Evolutionary conservation across 1,284 basidiomycete species (phyloP).

Genomic region (Tilletia indica): DNA sequence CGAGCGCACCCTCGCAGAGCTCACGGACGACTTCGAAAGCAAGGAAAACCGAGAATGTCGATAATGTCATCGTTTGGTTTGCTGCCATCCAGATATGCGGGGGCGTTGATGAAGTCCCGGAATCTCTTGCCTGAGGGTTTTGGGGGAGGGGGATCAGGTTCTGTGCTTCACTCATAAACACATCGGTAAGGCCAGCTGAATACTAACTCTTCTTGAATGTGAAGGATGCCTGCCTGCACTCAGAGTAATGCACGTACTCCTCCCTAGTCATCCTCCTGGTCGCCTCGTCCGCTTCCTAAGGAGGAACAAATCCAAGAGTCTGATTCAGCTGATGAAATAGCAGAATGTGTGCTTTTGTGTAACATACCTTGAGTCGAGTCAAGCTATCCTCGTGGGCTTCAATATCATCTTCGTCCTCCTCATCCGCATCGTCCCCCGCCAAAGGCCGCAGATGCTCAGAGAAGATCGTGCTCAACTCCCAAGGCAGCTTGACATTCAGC

Average conservation of each 20-base stretch:
- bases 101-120: conserved; percentile 90
- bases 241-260: conserved; percentile 95
- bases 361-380: conserved; percentile 69
- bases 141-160: not conserved
- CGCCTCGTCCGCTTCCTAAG: conserved; percentile 77
- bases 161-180: not conserved
- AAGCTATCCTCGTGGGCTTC: conserved; percentile 94
- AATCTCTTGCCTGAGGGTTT: conserved; percentile 76
- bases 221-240: conserved; percentile 94
- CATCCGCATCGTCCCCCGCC: conserved; percentile 87
- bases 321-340: not conserved
- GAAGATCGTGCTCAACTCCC: conserved; percentile 91
- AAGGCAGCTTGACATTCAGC: conserved; percentile 90
- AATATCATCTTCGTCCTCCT: conserved; percentile 80
- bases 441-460: conserved; percentile 63
- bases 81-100: conserved; percentile 74
- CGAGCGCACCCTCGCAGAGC: conserved; percentile 66
- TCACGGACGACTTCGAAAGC: conserved; percentile 95
- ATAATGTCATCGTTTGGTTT: conserved; percentile 91
- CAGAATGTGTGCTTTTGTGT: not conserved
- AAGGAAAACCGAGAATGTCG: conserved; percentile 94
- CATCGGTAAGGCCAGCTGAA: not conserved
- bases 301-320: conserved; percentile 12
- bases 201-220: conserved; percentile 84
- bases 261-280: conserved; percentile 94